A percentile compares a stretch with the other conserved stretches of the same genome.
Conservation (phyloP, 805 yeast species). For the Jamesozyma spencerorum region DNA sequence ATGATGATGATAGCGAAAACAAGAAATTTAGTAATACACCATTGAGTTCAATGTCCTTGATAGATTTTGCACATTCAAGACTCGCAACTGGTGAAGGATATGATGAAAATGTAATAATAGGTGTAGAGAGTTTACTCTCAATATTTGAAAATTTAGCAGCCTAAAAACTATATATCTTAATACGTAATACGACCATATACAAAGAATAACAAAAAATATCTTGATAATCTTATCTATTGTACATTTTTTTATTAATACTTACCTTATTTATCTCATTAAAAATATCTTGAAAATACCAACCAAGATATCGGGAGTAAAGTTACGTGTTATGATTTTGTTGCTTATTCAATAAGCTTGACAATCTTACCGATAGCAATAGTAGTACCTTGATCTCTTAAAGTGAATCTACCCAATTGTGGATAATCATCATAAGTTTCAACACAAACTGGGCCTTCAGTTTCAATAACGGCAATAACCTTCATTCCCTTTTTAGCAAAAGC, state of each 20-base stretch:
- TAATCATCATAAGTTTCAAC: slow-evolving; percentile 86
- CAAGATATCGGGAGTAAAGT: too few relatives aligned
- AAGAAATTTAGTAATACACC: slow-evolving; percentile 16
- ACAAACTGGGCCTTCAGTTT: slow-evolving; percentile 80
- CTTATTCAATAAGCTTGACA: slow-evolving; percentile 63
- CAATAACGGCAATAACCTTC: slow-evolving; percentile 91
- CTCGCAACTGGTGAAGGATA: slow-evolving; percentile 52
- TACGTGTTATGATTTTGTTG: not conserved
- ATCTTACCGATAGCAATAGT: slow-evolving; percentile 98
- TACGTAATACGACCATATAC: not conserved
- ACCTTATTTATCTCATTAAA: too few relatives aligned
- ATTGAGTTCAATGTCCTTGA: slow-evolving; percentile 54
- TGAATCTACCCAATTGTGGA: slow-evolving; percentile 95
- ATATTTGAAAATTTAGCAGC: slow-evolving; percentile 31
- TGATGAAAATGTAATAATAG: slow-evolving; percentile 63
- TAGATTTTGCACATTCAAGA: slow-evolving; percentile 87
- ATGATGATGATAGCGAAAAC: slow-evolving; percentile 19
- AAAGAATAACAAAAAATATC: not conserved
- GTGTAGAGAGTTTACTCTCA: slow-evolving; percentile 52
- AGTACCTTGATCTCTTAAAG: slow-evolving; percentile 95
- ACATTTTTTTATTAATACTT: too few relatives aligned
- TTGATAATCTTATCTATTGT: not conserved
- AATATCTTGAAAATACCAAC: too few relatives aligned
- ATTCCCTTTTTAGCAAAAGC: slow-evolving; percentile 98
- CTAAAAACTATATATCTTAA: too few relatives aligned